phyloP scores from a whole-genome alignment of 2,329 filamentous ascomycete genomes.

The Phaeophleospora eucalypticola region DNA sequence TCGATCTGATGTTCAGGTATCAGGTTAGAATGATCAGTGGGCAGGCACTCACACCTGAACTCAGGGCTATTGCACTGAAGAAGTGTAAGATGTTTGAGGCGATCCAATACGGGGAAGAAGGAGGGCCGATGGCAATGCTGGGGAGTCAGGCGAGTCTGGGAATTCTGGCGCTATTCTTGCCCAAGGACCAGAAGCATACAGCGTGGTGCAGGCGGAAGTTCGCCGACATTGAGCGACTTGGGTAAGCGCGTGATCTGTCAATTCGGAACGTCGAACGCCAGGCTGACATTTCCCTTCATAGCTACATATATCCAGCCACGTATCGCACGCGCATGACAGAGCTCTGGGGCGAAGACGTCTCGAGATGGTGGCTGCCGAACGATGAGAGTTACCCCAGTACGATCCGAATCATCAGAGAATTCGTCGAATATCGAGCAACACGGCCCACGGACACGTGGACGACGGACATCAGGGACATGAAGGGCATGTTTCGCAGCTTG shows the following conservation, averaged over 20 bases:
- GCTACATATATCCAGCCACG: conserved; percentile 75
- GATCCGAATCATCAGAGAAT: conserved; percentile 70
- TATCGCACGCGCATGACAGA: conserved; percentile 73
- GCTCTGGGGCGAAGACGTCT: conserved; percentile 68
- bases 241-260: conserved; percentile 53
- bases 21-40: conserved; percentile 57
- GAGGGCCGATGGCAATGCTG: conserved; percentile 66
- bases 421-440: conserved; percentile 52
- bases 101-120: conserved; percentile 66
- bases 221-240: conserved; percentile 70
- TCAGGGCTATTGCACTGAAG: conserved; percentile 61
- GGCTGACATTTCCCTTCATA: conserved; percentile 36
- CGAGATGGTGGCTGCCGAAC: conserved; percentile 85
- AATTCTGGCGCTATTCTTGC: conserved; percentile 75
- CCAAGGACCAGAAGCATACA: conserved; percentile 65
- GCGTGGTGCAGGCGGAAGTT: conserved; percentile 79
- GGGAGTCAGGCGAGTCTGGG: conserved; percentile 71
- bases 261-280: not conserved
- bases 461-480: conserved; percentile 32
- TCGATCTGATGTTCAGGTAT: conserved; percentile 75
- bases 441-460: conserved; percentile 24
- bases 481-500: conserved; percentile 38
- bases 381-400: conserved; percentile 71
- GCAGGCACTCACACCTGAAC: conserved; percentile 49
- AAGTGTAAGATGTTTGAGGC: conserved; percentile 77